A percentile compares a stretch with the other conserved stretches of the same genome.
Conservation (phyloP, 805 yeast genomes). For the Wickerhamiella kazuoi region DNA sequence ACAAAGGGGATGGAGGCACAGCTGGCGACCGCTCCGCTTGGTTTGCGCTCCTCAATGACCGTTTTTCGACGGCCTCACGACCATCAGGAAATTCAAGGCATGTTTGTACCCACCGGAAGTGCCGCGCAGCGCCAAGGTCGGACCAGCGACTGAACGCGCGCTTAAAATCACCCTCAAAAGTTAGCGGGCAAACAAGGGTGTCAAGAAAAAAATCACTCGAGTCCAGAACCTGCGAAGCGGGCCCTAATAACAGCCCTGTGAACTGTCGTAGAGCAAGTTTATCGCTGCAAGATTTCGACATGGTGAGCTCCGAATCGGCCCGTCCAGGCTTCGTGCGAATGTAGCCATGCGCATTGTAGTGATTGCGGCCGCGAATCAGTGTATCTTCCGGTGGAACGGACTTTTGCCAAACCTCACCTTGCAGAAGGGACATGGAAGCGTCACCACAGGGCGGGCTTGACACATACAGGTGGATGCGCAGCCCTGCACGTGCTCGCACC, state of each 20-base stretch:
- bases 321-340: constrained; percentile 93
- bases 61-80: constrained; percentile 2
- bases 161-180: constrained; percentile 4
- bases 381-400: constrained; percentile 3
- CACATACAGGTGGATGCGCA: constrained; percentile 40
- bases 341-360: constrained; percentile 27
- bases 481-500: constrained; percentile 2
- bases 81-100: constrained; percentile 6
- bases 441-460: constrained; percentile 88
- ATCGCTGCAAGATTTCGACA: constrained; percentile 81
- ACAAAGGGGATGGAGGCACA: constrained; percentile 7
- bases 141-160: constrained; percentile 19
- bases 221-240: constrained; percentile 12
- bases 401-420: constrained; percentile 7
- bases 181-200: constrained; percentile 17
- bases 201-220: constrained; percentile 15
- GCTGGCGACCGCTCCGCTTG: too few species aligned
- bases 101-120: constrained; percentile 7
- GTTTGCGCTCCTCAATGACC: too few species aligned
- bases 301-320: constrained; percentile 49
- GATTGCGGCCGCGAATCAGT: constrained; percentile 11
- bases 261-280: constrained; percentile 50
- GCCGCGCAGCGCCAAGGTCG: neutral
- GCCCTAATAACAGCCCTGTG: constrained; percentile 20
- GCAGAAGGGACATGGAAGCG: constrained; percentile 41